A percentile compares a stretch with the other conserved stretches of the same genome.
These are phyloP conservation scores for Alternaria angustiovoidea DNA, from an alignment of 2,329 filamentous ascomycete species.

Conservation along the genomic window DNA sequence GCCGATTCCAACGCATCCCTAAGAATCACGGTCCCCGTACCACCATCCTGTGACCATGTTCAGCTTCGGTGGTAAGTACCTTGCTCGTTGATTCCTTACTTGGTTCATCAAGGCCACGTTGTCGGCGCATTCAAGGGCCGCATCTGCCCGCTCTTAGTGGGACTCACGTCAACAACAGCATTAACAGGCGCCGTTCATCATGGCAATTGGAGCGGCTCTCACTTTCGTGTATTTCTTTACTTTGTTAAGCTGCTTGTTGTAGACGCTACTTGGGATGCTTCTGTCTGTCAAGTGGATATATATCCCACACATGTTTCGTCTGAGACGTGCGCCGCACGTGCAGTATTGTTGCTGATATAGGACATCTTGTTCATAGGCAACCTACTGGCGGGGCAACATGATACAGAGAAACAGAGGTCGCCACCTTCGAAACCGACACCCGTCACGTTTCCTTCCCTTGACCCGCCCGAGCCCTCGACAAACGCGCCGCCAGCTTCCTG, in stretches of 20 bases:
- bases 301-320: slow-evolving; percentile 42
- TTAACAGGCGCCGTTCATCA: not conserved
- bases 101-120: slow-evolving; percentile 2
- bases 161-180: slow-evolving; percentile 1
- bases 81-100: slow-evolving; percentile 2
- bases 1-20: slow-evolving; percentile 10
- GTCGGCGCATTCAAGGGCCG: slow-evolving; percentile 1
- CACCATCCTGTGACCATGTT: slow-evolving; percentile 39
- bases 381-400: slow-evolving; percentile 51
- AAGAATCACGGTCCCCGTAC: not conserved
- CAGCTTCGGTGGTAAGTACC: slow-evolving; percentile 49
- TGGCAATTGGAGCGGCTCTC: not conserved
- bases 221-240: not conserved
- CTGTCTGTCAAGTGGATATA: slow-evolving; percentile 24
- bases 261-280: slow-evolving; percentile 23
- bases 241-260: slow-evolving; percentile 2
- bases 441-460: slow-evolving; percentile 61
- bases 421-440: slow-evolving; percentile 60
- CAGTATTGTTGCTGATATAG: slow-evolving; percentile 40
- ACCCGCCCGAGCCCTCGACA: slow-evolving; percentile 45
- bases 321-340: slow-evolving; percentile 33
- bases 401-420: slow-evolving; percentile 51
- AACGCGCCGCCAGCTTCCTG: slow-evolving; percentile 41
- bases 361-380: slow-evolving; percentile 36
- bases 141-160: slow-evolving; percentile 3